Evolutionary conservation across 495 filamentous ascomycete genomes (phyloP).

Genomic region (Parachaetomium inaequale): DNA sequence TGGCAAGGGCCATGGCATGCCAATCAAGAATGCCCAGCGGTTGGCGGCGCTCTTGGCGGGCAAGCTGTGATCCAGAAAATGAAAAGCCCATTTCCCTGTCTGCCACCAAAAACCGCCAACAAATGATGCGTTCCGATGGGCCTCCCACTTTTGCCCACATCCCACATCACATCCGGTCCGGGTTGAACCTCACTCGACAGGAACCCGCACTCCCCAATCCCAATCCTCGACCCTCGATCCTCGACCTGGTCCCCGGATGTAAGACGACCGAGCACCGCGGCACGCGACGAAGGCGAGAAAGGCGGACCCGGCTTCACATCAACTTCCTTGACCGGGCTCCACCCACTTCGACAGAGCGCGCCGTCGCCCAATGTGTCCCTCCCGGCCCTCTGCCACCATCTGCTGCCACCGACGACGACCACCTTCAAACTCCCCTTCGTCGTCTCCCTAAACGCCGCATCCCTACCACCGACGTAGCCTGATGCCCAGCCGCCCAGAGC

Average conservation of each 20-base stretch:
- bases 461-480: neutral
- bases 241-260: no score
- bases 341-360: neutral
- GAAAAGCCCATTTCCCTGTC: neutral
- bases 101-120: neutral
- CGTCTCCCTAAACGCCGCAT: neutral
- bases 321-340: neutral
- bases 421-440: neutral
- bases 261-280: neutral
- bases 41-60: neutral
- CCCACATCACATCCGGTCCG: no score
- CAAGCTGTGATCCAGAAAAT: neutral
- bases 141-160: constrained; percentile 1
- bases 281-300: neutral
- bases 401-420: constrained; percentile 1
- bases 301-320: neutral
- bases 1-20: neutral
- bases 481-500: neutral
- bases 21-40: neutral
- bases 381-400: constrained; percentile 1
- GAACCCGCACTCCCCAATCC: neutral
- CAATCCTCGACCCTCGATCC: neutral
- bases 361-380: constrained; percentile 3
- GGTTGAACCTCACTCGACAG: neutral
- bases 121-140: neutral